Base-by-base conservation (phyloP, 768 basidiomycete species). In the Tricholoma terreum region DNA sequence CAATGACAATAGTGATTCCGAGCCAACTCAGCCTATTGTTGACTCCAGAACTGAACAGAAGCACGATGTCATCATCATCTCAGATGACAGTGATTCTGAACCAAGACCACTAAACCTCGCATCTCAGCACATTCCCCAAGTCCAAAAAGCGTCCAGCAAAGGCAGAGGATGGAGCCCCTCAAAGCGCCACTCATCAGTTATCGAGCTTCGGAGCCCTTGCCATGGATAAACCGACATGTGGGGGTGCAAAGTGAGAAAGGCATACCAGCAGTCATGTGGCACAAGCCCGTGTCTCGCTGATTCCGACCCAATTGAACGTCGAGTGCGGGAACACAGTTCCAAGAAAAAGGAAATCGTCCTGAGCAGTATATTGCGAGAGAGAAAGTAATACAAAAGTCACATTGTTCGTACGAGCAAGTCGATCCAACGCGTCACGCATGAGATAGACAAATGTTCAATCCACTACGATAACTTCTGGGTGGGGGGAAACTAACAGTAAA, bases 401-500 rank as follows among this genome's bases (percentile, higher is more conserved):
- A 48, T 90, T 92, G 65, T 92, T 92, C 90, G 87, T 89, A 53
- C 4, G 21, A 57, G 21, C 24, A 27, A 27, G 24, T 27, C 24
- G 6, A 6, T 27, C 24, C 6, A 6, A 27, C 6, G 24, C 6
- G n/a, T 6, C n/a, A n/a, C n/a, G n/a, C n/a, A 11, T 1, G n/a
- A 27, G n/a, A 54, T 12, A n/a, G n/a, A n/a, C n/a, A 33, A 30
- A 54, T 1, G 42, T n/a, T 22, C 40, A 17, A 69, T 81, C 57
- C 61, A 88, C 93, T 94, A 96, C 4, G 88, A 90, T 30, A 98
- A 73, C 74, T 98, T 99, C 72, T 99, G 96, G 0, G 96, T 98
- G 72, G 98, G 98, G 80, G 98, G 98, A 68, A 93, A 93, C 58
- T 87, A n/a, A n/a, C n/a, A n/a, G n/a, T n/a, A n/a, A n/a, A n/a